Conservation (phyloP, 129 eudicot species). For the Lonicera japonica region DNA sequence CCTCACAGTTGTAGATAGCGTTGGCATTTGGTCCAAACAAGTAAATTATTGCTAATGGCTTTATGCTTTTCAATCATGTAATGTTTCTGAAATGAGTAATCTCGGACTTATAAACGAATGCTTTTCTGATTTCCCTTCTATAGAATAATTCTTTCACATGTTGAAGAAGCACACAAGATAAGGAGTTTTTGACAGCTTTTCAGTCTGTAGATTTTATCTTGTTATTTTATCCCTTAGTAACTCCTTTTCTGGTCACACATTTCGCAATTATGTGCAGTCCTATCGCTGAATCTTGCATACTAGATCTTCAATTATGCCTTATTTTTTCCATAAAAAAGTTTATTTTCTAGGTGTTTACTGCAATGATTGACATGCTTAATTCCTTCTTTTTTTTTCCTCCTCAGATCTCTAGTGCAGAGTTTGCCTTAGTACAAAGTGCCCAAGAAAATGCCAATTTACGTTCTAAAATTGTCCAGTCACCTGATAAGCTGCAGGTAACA, state of each 20-base stretch:
- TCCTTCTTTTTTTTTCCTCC: background rate
- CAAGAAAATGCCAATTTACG: conserved; percentile 83
- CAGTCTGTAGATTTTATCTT: too few species aligned
- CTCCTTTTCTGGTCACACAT: background rate
- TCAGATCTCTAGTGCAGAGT: conserved; percentile 78
- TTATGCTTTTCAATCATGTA: too few species aligned
- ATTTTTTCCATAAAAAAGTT: too few species aligned
- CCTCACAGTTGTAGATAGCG: background rate
- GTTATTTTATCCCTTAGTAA: background rate
- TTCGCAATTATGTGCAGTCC: background rate
- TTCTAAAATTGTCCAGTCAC: conserved; percentile 89
- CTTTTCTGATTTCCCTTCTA: too few species aligned
- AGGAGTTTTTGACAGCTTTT: background rate
- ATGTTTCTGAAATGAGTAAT: too few species aligned
- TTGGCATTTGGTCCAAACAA: background rate
- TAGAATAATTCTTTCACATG: background rate
- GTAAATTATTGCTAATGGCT: too few species aligned
- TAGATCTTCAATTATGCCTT: background rate
- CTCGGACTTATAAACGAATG: too few species aligned
- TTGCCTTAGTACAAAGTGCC: conserved; percentile 63
- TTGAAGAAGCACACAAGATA: background rate
- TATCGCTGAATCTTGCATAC: background rate
- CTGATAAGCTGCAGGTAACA: conserved; percentile 85
- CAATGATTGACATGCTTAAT: background rate
- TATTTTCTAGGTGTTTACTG: background rate